These are phyloP conservation scores for Entoloma clypeatum DNA, from an alignment of 1,284 basidiomycete genomes.

Conservation along the genomic window DNA sequence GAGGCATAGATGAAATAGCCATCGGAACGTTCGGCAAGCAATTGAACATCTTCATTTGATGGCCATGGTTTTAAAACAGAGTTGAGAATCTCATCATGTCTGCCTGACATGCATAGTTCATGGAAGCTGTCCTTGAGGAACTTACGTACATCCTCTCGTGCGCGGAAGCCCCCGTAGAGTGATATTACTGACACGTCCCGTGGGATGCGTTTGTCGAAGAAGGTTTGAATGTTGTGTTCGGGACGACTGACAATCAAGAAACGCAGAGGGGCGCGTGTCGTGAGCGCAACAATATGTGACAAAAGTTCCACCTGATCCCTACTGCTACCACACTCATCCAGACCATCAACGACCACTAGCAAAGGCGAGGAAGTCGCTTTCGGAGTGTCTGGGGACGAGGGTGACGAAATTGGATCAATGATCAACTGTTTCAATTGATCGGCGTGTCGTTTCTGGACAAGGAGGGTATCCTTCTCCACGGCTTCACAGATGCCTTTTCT, in stretches of 20 bases:
- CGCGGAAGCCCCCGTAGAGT: no score
- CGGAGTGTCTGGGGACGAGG: no score
- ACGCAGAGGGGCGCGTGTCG: conserved; percentile 8
- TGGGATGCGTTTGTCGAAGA: neutral
- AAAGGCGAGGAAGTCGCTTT: conserved; percentile 1
- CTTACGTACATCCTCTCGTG: no score
- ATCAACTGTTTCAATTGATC: conserved; percentile 16
- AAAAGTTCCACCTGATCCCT: conserved; percentile 11
- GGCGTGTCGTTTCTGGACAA: conserved; percentile 13
- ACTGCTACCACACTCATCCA: conserved; percentile 22
- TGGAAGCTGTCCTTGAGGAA: no score
- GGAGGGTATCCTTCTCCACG: conserved; percentile 14
- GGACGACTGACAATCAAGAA: conserved; percentile 23
- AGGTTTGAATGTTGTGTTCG: conserved; percentile 16
- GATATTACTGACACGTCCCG: neutral
- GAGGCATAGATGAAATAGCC: conserved; percentile 28
- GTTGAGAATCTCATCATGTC: conserved; percentile 1
- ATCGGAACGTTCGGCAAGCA: conserved; percentile 19
- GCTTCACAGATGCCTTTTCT: conserved; percentile 6
- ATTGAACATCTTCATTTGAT: conserved; percentile 11
- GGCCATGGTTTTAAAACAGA: conserved; percentile 19
- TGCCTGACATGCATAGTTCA: no score
- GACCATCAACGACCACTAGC: conserved; percentile 23
- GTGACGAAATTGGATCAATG: conserved; percentile 12
- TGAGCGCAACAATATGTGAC: conserved; percentile 1